Conservation (phyloP, 1,284 basidiomycete genomes). For the Chiua sp. region DNA sequence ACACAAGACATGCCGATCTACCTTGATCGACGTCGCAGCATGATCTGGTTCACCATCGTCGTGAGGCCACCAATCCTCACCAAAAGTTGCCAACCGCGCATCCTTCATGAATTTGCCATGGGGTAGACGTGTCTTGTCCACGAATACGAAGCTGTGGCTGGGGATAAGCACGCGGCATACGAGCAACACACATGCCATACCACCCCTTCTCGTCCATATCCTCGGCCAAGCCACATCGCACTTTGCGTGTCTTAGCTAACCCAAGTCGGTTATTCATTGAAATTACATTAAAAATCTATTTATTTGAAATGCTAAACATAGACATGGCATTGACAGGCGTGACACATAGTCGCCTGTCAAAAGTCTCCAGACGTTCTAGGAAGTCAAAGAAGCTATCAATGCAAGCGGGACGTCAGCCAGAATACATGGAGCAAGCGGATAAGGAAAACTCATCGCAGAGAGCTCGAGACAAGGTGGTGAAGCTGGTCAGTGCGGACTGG, state of each 20-base stretch:
- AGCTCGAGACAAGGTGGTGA: no score
- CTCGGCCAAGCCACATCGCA: conserved; percentile 67
- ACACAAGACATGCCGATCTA: conserved; percentile 35
- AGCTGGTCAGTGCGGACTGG: no score
- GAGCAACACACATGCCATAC: conserved; percentile 44
- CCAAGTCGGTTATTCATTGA: no score
- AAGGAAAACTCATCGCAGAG: no score
- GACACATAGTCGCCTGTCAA: no score
- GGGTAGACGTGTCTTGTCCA: conserved; percentile 65
- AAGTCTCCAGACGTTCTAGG: no score
- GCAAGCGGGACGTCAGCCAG: no score
- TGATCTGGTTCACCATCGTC: conserved; percentile 62
- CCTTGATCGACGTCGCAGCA: conserved; percentile 72
- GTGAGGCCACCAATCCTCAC: conserved; percentile 72
- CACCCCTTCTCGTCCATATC: conserved; percentile 61
- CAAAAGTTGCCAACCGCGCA: conserved; percentile 73
- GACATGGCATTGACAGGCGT: no score
- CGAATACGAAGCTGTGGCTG: conserved; percentile 55
- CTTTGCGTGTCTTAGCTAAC: conserved; percentile 14
- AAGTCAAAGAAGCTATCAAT: no score
- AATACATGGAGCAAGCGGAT: no score
- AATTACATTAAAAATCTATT: no score
- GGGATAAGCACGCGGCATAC: conserved; percentile 1
- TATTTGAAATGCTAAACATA: no score
- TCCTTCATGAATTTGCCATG: conserved; percentile 69